Evolutionary conservation across 2,329 filamentous ascomycete species (phyloP), one percentile per base, ranked within the genome.

Genomic region (Xylariaceae sp.): DNA sequence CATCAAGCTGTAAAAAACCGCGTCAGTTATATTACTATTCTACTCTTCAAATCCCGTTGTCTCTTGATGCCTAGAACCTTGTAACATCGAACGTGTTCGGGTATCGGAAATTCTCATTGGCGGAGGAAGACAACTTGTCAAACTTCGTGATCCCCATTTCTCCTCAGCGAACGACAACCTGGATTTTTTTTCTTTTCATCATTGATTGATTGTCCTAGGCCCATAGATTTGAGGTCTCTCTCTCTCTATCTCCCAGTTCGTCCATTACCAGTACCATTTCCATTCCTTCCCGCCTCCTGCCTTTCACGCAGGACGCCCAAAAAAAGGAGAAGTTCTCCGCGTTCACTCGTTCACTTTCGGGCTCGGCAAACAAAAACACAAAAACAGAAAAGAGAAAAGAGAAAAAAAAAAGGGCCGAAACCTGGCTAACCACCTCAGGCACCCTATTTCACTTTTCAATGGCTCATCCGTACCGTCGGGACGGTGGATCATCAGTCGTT

Each of bases 31-130:
- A 43, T 51, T 45, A 43, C 56, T 52, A 56, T 56, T 54, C 54
- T 56, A 54, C 47, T 54, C 41, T 54, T 49, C 56, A 60, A 56
- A 54, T 58, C 53, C 56, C 53, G 53, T 53, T 4, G n/a, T 26
- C 47, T 46, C 48, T 57, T 53, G 31, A 34, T 42, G 32, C 47
- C 54, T 48, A 37, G 46, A 44, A 47, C 49, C 51, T 57, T 47
- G 46, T 30, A 26, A 53, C 30, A 51, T 50, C 34, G 32, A 51
- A 51, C 51, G 47, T 51, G 37, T 49, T 60, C 56, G 56, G 53
- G 53, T 60, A 55, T 50, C 39, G 47, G 44, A 39, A 9, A n/a
- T n/a, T 43, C n/a, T 56, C 40, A 59, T 60, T 60, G 58, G 58
- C 32, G 40, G 29, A 12, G 27, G 35, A 29, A 45, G 43, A 30